Evolutionary conservation across 495 filamentous ascomycete species (phyloP).

Genomic region (Xylaria telfairii): DNA sequence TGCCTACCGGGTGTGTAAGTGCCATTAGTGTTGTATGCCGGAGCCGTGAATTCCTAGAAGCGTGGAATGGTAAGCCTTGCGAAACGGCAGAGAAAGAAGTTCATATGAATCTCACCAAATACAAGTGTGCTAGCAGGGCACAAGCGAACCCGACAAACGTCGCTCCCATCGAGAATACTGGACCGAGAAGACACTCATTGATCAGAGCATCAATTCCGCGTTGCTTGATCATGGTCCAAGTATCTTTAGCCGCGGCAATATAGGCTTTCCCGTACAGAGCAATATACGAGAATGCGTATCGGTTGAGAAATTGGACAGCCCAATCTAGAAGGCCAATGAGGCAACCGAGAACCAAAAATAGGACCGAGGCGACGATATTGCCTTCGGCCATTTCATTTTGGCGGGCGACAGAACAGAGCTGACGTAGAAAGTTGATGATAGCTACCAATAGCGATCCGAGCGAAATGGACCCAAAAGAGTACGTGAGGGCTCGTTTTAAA

Average conservation of each 20-base stretch:
- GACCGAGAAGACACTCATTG: constrained; percentile 89
- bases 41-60: constrained; percentile 61
- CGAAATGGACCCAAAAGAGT: constrained; percentile 89
- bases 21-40: constrained; percentile 74
- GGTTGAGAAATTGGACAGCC: constrained; percentile 78
- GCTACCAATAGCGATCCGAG: constrained; percentile 85
- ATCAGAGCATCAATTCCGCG: constrained; percentile 88
- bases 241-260: constrained; percentile 83
- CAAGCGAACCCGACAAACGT: constrained; percentile 84
- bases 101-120: constrained; percentile 64
- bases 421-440: constrained; percentile 82
- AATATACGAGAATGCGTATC: constrained; percentile 92
- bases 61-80: constrained; percentile 12
- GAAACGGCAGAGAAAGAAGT: neutral
- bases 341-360: constrained; percentile 75
- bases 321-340: constrained; percentile 81
- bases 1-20: constrained; percentile 52
- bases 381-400: constrained; percentile 68
- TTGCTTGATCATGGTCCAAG: constrained; percentile 88
- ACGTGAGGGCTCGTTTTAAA: constrained; percentile 77
- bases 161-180: constrained; percentile 87
- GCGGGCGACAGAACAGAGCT: constrained; percentile 75
- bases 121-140: constrained; percentile 81
- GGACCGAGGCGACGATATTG: constrained; percentile 68
- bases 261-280: constrained; percentile 90